Percentiles rank a stretch among this genome's conserved stretches.
Conservation (phyloP, 306 rosid genomes). For the Psophocarpus tetragonolobus region DNA sequence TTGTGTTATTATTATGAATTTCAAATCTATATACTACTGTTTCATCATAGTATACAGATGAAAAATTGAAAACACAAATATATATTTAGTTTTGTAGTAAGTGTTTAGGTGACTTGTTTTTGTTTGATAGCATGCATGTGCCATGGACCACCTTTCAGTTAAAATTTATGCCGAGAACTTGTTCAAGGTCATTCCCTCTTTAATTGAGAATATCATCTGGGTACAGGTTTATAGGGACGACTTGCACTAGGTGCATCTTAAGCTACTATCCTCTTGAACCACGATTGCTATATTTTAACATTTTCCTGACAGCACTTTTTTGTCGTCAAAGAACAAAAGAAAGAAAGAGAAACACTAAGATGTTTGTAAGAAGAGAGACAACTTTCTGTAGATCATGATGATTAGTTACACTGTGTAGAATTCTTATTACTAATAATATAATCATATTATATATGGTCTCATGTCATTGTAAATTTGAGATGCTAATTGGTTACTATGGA, state of each 20-base stretch:
- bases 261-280: neutral
- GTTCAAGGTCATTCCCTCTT: neutral
- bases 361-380: neutral
- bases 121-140: neutral
- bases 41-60: neutral
- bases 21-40: neutral
- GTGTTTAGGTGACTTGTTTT: neutral
- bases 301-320: constrained; percentile 10
- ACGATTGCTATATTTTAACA: neutral
- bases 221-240: neutral
- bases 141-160: neutral
- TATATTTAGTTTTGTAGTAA: neutral
- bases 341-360: neutral
- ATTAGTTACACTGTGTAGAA: neutral
- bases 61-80: neutral
- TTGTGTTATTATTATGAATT: neutral
- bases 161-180: neutral
- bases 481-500: neutral
- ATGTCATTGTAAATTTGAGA: constrained; percentile 1
- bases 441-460: neutral
- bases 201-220: neutral
- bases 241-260: neutral
- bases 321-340: neutral
- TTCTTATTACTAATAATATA: neutral
- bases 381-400: neutral